Conservation (phyloP, 306 rosid species). For the Cyclanthera cordifolia region DNA sequence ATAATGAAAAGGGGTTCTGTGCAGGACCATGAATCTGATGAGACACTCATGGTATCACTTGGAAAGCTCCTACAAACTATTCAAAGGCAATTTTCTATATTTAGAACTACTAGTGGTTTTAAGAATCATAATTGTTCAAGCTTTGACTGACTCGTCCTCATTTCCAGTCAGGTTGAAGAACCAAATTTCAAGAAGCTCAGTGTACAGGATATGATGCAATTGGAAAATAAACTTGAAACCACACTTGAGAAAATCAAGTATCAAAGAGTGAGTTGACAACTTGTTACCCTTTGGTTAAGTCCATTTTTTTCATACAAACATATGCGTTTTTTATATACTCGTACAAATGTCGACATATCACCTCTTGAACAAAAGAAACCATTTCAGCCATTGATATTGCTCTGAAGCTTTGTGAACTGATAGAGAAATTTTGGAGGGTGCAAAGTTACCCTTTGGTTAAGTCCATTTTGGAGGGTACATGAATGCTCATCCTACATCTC, state of each 20-base stretch:
- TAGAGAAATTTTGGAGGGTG: too few relatives aligned
- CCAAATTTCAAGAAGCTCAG: constrained; percentile 15
- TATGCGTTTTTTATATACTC: too few relatives aligned
- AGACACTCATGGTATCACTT: constrained; percentile 5
- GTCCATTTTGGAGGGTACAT: too few relatives aligned
- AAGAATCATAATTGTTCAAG: background rate
- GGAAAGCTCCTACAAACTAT: constrained; percentile 14
- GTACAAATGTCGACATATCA: too few relatives aligned
- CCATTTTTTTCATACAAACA: too few relatives aligned
- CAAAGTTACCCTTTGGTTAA: too few relatives aligned
- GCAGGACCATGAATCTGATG: constrained; percentile 12
- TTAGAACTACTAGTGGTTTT: too few relatives aligned
- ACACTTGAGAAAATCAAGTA: constrained; percentile 14
- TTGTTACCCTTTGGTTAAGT: background rate
- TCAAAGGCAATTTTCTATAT: constrained; percentile 17
- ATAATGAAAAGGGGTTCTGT: background rate
- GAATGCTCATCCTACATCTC: too few relatives aligned
- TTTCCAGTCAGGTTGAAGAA: constrained; percentile 17
- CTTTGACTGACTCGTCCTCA: background rate
- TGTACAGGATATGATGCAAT: constrained; percentile 12
- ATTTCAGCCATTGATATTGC: too few relatives aligned
- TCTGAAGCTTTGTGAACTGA: too few relatives aligned
- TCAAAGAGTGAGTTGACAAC: constrained; percentile 21
- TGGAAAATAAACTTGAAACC: constrained; percentile 14
- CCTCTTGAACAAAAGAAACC: too few relatives aligned